Base-by-base conservation (phyloP, 1,139 yeast species). In the Hyphopichia pseudoburtonii region DNA sequence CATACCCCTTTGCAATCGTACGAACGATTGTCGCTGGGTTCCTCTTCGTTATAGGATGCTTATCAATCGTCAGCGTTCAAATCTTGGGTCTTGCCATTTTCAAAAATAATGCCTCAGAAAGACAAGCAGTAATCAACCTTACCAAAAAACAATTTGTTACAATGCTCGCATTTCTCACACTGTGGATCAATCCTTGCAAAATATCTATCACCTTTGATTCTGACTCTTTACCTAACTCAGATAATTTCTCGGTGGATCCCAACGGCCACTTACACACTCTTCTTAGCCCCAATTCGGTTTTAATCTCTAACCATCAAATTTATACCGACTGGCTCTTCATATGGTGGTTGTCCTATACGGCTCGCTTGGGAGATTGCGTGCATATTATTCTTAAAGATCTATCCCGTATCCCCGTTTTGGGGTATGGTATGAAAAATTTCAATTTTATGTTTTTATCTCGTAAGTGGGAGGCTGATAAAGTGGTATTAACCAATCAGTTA, bases 241-340 rank as follows among this genome's bases (percentile, higher is more conserved):
- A 57, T 34, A 40, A 43, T 10, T 57, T 57, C 34, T 46, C 41
- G 10, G 49, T 47, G 8, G 51, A 54, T 18, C 34, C 44, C 3
- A 44, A 47, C 17, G 67, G 68, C 2, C 45, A 62, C 17, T 42
- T 76, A 14, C 45, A 54, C 16, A 51, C 68, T 15, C 44, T 47
- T 3, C 52, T 80, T 14, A 59, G 67, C 10, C 72, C 74, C 8
- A 71, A 82, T 36, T 78, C 89, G 1, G 74, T 87, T 3, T 51
- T 83, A 36, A 80, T 87, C 28, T 78, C 94, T 15, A 92, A 92
- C 56, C 98, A 92, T 60, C 97, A 90, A 62, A 82, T 90, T 17
- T 90, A 92, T 56, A 82, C 95, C 3, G 99, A 92, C 60, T 92
- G 99, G 99, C 73, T 87, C 15, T 89, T 79, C 52, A 55, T 89